Evolutionary conservation across 371 early-diverging fungal species (phyloP).

Genomic region (Lichtheimia ramosa): DNA sequence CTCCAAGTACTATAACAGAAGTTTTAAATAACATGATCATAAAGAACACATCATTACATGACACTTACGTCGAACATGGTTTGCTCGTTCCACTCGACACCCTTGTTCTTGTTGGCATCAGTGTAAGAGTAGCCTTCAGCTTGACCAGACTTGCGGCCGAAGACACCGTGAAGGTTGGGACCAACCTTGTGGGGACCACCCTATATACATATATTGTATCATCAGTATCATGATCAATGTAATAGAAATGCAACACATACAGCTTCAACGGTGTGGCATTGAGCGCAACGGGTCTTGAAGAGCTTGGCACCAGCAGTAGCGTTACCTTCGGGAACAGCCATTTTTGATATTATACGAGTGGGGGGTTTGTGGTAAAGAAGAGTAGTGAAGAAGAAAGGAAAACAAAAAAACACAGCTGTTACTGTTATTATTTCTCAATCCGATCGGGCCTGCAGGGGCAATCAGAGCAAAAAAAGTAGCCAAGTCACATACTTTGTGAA

Average conservation of each 20-base stretch:
- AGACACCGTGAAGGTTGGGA: constrained; percentile 92
- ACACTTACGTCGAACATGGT: constrained; percentile 66
- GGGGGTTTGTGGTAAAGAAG: constrained; percentile 2
- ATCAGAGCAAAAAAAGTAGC: too few species aligned
- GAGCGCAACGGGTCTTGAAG: constrained; percentile 98
- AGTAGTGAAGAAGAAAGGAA: constrained; percentile 12
- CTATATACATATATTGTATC: constrained; percentile 23
- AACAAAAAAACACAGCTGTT: constrained; percentile 11
- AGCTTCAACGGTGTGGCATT: constrained; percentile 94
- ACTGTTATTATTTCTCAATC: too few species aligned
- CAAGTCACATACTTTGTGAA: too few species aligned
- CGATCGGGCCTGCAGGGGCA: too few species aligned
- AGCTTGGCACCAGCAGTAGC: constrained; percentile 87
- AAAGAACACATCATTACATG: background rate
- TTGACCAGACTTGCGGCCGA: constrained; percentile 86
- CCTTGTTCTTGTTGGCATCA: constrained; percentile 89
- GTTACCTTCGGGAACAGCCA: constrained; percentile 30
- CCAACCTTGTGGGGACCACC: constrained; percentile 92
- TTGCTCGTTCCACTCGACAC: constrained; percentile 85
- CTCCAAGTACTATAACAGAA: constrained; percentile 68
- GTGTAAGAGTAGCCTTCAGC: constrained; percentile 91
- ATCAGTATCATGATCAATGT: too few species aligned
- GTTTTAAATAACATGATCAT: background rate
- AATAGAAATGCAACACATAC: constrained; percentile 38
- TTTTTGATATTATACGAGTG: constrained; percentile 8